Conservation (phyloP, 2,329 filamentous ascomycete genomes). For the Diplodia scrobiculata region DNA sequence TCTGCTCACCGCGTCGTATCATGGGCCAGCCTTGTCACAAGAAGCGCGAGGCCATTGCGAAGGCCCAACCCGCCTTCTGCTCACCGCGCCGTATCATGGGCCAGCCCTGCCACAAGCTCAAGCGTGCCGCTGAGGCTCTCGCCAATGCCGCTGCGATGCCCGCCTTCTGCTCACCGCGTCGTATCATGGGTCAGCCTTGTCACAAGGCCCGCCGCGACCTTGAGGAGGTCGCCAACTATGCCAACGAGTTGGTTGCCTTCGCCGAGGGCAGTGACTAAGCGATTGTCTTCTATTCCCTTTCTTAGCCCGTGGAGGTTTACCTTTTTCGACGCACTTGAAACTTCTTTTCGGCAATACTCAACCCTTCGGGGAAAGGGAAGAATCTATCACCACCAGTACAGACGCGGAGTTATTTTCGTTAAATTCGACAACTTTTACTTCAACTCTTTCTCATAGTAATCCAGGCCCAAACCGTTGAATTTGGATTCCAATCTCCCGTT, state of each 20-base stretch:
- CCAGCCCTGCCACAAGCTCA: conserved; percentile 50
- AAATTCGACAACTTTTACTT: not conserved
- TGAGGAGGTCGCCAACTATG: not conserved
- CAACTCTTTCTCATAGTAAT: not conserved
- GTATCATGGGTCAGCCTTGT: not conserved
- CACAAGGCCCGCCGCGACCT: conserved; percentile 5
- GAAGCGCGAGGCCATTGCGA: conserved; percentile 26
- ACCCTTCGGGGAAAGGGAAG: not conserved
- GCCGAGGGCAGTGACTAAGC: not conserved
- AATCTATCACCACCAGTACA: not conserved
- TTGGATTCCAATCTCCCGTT: not conserved
- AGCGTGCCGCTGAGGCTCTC: conserved; percentile 47
- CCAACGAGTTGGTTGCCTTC: not conserved
- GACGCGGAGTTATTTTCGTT: not conserved
- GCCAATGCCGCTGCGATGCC: conserved; percentile 41
- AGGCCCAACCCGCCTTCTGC: conserved; percentile 39
- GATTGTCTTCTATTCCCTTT: not conserved
- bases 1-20: conserved; percentile 31
- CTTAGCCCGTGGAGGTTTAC: too few species aligned
- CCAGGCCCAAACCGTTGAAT: not conserved
- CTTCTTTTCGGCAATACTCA: too few species aligned
- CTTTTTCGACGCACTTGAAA: too few species aligned
- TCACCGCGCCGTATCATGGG: conserved; percentile 39
- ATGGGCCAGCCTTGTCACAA: conserved; percentile 30
- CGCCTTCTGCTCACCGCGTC: not conserved